These are phyloP conservation scores for Sugiyamaella japonica DNA, from an alignment of 1,139 yeast genomes.

Conservation along the genomic window DNA sequence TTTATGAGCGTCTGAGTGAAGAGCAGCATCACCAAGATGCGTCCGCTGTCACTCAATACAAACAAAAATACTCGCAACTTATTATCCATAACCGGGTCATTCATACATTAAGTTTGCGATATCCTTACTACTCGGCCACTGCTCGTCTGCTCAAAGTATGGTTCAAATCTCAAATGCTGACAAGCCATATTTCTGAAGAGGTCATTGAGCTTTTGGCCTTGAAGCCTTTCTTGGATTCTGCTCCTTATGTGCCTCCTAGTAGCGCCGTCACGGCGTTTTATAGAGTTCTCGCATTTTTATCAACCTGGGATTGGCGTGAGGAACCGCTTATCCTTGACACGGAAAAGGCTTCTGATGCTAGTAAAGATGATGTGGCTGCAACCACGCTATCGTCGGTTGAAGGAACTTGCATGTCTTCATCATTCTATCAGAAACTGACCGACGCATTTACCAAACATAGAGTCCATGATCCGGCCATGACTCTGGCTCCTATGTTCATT, in stretches of 20 bases:
- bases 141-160: slow-evolving; percentile 84
- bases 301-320: slow-evolving; percentile 94
- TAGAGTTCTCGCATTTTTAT: slow-evolving; percentile 66
- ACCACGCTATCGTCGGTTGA: slow-evolving; percentile 30
- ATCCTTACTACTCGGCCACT: slow-evolving; percentile 73
- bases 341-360: slow-evolving; percentile 49
- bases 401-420: slow-evolving; percentile 64
- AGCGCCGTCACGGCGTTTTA: slow-evolving; percentile 79
- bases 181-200: slow-evolving; percentile 73
- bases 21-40: slow-evolving; percentile 36
- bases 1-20: slow-evolving; percentile 56
- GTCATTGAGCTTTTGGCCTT: slow-evolving; percentile 78
- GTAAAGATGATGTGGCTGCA: slow-evolving; percentile 41
- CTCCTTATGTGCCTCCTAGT: slow-evolving; percentile 77
- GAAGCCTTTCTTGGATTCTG: slow-evolving; percentile 82
- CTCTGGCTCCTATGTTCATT: slow-evolving; percentile 76
- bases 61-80: slow-evolving; percentile 64
- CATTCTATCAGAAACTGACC: slow-evolving; percentile 61
- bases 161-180: slow-evolving; percentile 59
- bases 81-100: slow-evolving; percentile 83
- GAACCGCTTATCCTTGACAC: slow-evolving; percentile 79
- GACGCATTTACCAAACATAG: slow-evolving; percentile 66
- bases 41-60: slow-evolving; percentile 31
- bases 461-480: slow-evolving; percentile 72
- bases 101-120: slow-evolving; percentile 67